Evolutionary conservation across 2,329 filamentous ascomycete species (phyloP).

Genomic region (Claviceps digitariae): DNA sequence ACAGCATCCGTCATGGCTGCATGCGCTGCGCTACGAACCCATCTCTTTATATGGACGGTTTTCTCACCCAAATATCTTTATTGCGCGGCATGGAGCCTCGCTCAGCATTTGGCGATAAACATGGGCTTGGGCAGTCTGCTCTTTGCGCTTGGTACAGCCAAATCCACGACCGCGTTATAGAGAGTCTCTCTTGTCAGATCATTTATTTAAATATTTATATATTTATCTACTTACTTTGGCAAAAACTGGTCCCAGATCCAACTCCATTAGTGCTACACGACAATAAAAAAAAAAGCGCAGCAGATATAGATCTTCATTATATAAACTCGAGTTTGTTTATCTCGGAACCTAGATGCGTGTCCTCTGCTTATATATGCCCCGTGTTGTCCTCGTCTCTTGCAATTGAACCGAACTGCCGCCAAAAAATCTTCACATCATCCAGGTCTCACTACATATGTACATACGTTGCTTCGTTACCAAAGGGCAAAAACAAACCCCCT

Average conservation of each 20-base stretch:
- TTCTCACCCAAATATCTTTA: slow-evolving; percentile 97
- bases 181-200: background rate
- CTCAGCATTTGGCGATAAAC: slow-evolving; percentile 67
- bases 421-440: background rate
- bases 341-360: background rate
- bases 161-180: background rate
- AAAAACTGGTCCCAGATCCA: background rate
- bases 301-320: background rate
- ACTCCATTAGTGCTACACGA: background rate
- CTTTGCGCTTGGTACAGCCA: slow-evolving; percentile 34
- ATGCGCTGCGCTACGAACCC: slow-evolving; percentile 69
- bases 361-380: background rate
- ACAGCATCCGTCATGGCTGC: slow-evolving; percentile 72
- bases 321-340: background rate
- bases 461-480: background rate
- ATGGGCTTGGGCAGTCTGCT: slow-evolving; percentile 46
- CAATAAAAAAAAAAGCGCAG: too few relatives aligned
- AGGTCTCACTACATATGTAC: background rate
- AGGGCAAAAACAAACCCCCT: background rate
- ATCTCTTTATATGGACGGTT: slow-evolving; percentile 97
- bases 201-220: too few relatives aligned
- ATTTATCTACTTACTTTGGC: too few relatives aligned
- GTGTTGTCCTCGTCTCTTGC: background rate
- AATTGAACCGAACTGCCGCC: background rate
- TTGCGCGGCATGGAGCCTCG: slow-evolving; percentile 74